Conservation (phyloP, 495 filamentous ascomycete species). For the Bryoglossum gracile region DNA sequence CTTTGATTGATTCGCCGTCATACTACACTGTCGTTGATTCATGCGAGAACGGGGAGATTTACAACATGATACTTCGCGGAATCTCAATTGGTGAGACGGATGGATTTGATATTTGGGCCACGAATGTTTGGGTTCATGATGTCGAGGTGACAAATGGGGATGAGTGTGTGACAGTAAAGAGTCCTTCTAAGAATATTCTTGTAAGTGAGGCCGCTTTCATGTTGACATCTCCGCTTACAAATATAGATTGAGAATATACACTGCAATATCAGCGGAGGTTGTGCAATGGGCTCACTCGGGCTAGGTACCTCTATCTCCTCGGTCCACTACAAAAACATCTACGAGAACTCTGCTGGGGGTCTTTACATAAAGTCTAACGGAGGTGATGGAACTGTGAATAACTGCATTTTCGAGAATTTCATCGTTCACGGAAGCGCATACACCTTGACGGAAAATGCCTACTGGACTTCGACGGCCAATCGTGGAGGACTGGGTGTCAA, state of each 20-base stretch:
- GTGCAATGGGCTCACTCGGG: slow-evolving; percentile 44
- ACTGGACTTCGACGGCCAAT: neutral
- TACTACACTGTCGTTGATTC: slow-evolving; percentile 37
- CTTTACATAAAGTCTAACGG: slow-evolving; percentile 20
- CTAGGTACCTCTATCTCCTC: slow-evolving; percentile 17
- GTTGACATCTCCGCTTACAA: no score
- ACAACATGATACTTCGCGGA: slow-evolving; percentile 48
- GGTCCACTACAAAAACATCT: slow-evolving; percentile 4
- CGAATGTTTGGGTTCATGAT: slow-evolving; percentile 47
- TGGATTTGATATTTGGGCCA: slow-evolving; percentile 43
- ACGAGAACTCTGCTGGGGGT: slow-evolving; percentile 47
- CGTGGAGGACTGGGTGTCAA: neutral
- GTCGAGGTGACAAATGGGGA: slow-evolving; percentile 45
- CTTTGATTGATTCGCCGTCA: slow-evolving; percentile 35
- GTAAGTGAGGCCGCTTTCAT: no score
- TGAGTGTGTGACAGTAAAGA: slow-evolving; percentile 35
- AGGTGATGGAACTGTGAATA: neutral
- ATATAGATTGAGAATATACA: slow-evolving; percentile 49
- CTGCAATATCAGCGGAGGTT: slow-evolving; percentile 42
- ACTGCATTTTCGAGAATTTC: neutral
- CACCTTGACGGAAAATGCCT: neutral
- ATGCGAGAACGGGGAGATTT: slow-evolving; percentile 43
- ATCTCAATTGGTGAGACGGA: slow-evolving; percentile 44
- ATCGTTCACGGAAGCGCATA: neutral
- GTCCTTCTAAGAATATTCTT: slow-evolving; percentile 41